These are phyloP conservation scores for Epichloe uncinata DNA, from an alignment of 2,329 filamentous ascomycete genomes.

Conservation along the genomic window DNA sequence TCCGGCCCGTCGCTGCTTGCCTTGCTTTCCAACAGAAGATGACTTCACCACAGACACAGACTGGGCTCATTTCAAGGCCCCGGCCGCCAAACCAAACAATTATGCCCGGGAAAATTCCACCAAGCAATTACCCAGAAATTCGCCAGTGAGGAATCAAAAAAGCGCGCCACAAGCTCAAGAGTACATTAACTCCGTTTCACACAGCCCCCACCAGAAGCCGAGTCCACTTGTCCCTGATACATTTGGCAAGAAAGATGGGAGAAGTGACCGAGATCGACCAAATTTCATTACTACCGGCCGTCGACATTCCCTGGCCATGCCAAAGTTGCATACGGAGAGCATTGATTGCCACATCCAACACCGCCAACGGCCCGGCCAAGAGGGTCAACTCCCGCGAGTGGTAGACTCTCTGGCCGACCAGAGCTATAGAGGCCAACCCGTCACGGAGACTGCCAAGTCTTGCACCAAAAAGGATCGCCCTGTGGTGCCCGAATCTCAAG, in stretches of 20 bases:
- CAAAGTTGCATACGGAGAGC: background rate
- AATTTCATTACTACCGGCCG: slow-evolving; percentile 7
- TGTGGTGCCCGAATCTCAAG: background rate
- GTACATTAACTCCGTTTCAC: background rate
- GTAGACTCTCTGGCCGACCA: background rate
- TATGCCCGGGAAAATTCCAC: background rate
- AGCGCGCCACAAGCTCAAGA: background rate
- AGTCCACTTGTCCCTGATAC: background rate
- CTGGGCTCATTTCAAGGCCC: slow-evolving; percentile 12
- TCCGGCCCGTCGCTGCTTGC: slow-evolving; percentile 13
- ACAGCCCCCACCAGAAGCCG: slow-evolving; percentile 4
- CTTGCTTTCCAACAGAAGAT: slow-evolving; percentile 16
- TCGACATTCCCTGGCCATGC: slow-evolving; percentile 6
- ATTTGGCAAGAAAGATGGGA: background rate
- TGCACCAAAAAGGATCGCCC: background rate
- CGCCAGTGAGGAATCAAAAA: background rate
- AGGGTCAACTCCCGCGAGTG: background rate
- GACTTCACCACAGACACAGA: slow-evolving; percentile 13
- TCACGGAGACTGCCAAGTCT: background rate
- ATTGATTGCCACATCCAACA: background rate
- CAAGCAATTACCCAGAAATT: background rate
- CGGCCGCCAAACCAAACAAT: slow-evolving; percentile 2
- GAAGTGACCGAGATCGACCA: slow-evolving; percentile 1
- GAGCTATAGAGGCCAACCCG: background rate
- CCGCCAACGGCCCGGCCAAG: background rate